Percentiles rank a stretch among this genome's conserved stretches.
Evolutionary conservation across 331 rosid genomes (phyloP).

Genomic region (Malus hybrid): DNA sequence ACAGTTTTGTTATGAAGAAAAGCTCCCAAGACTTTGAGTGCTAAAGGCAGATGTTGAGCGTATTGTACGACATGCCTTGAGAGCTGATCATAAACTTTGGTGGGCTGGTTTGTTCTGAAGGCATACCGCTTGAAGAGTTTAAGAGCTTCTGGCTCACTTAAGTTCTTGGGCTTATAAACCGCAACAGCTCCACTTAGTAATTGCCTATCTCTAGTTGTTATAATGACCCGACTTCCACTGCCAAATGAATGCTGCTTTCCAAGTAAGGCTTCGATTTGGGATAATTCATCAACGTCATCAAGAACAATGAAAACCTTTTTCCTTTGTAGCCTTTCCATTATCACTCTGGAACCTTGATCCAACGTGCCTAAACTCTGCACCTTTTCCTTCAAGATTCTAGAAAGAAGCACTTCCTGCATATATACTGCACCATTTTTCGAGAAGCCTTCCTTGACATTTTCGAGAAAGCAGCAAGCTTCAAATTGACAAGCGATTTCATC

Average conservation of each 20-base stretch:
- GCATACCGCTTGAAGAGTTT: neutral
- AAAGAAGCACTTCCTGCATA: neutral
- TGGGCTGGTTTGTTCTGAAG: neutral
- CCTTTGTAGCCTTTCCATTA: neutral
- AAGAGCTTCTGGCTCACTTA: neutral
- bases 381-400: neutral
- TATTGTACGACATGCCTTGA: neutral
- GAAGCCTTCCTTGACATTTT: neutral
- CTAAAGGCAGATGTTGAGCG: neutral
- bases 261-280: neutral
- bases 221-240: neutral
- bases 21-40: neutral
- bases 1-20: neutral
- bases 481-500: too few relatives aligned
- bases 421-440: neutral
- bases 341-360: neutral
- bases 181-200: neutral
- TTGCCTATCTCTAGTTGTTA: neutral
- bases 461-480: neutral
- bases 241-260: neutral
- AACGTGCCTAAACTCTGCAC: neutral
- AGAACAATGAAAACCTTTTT: neutral
- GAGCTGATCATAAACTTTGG: neutral
- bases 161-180: neutral
- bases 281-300: neutral